These are phyloP conservation scores for Ophiocordyceps camponoti-floridani DNA, from an alignment of 2,329 filamentous ascomycete genomes.

Conservation along the genomic window DNA sequence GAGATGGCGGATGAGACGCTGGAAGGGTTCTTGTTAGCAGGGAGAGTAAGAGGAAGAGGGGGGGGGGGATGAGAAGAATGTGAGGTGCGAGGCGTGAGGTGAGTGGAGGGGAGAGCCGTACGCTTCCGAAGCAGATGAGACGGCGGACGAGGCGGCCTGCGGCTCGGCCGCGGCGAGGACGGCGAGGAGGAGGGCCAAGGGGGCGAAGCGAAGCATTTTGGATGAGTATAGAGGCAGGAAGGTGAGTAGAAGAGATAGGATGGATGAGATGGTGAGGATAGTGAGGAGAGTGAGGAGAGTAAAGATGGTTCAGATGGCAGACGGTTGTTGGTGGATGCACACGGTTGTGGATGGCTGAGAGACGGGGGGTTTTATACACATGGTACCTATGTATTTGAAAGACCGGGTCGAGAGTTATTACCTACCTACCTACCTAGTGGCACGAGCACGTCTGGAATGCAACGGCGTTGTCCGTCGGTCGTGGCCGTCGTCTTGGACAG, in stretches of 20 bases:
- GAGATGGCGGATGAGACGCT: not conserved
- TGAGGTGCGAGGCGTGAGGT: not conserved
- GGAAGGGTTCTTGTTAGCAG: not conserved
- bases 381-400: too few relatives aligned
- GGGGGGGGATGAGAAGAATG: not conserved
- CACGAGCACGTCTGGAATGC: not conserved
- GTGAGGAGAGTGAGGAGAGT: not conserved
- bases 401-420: too few relatives aligned
- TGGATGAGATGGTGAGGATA: not conserved
- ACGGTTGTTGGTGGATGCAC: not conserved
- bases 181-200: slow-evolving; percentile 3
- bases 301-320: not conserved
- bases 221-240: too few relatives aligned
- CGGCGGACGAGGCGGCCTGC: not conserved
- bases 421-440: too few relatives aligned
- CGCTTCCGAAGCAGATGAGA: not conserved
- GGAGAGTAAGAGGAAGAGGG: not conserved
- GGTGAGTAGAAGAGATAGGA: not conserved
- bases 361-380: not conserved
- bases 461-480: too few relatives aligned
- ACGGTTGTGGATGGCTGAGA: not conserved
- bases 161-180: slow-evolving; percentile 1
- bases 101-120: not conserved
- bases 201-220: slow-evolving; percentile 2
- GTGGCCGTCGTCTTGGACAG: not conserved